Percentiles rank a stretch among this genome's conserved stretches.
phyloP scores from a whole-genome alignment of 192 early-diverging fungal genomes.

The Backusella parvicylindrica region DNA sequence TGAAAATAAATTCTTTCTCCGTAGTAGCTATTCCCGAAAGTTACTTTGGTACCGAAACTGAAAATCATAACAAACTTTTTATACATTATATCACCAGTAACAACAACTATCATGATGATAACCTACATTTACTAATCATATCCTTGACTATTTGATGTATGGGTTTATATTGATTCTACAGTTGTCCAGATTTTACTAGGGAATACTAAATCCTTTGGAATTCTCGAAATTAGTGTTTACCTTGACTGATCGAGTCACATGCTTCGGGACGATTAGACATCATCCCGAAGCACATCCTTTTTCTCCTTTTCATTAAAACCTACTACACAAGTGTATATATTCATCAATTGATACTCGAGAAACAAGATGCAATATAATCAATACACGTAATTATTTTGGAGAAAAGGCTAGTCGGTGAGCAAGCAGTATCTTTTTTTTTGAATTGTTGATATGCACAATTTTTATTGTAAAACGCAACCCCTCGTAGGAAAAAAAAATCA shows the following conservation, averaged over 20 bases:
- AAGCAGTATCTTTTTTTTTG: neutral
- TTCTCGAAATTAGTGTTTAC: neutral
- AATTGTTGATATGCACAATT: neutral
- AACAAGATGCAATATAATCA: neutral
- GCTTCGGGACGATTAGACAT: neutral
- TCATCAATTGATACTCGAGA: neutral
- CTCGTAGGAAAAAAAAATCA: neutral
- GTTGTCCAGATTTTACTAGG: neutral
- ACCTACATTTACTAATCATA: neutral
- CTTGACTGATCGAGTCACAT: neutral
- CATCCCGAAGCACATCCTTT: neutral
- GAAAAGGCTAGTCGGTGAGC: neutral
- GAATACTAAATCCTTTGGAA: neutral
- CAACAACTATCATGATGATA: neutral
- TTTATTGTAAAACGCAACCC: neutral
- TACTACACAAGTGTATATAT: neutral
- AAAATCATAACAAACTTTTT: conserved; percentile 2
- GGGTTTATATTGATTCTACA: neutral
- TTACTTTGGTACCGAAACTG: neutral
- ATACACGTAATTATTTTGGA: neutral
- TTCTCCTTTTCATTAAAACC: neutral
- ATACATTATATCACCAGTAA: neutral
- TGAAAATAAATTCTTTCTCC: conserved; percentile 1
- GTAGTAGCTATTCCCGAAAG: neutral
- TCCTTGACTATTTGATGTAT: neutral